phyloP scores from a whole-genome alignment of 164 flowering plant species.

The Aristolochia californica region DNA sequence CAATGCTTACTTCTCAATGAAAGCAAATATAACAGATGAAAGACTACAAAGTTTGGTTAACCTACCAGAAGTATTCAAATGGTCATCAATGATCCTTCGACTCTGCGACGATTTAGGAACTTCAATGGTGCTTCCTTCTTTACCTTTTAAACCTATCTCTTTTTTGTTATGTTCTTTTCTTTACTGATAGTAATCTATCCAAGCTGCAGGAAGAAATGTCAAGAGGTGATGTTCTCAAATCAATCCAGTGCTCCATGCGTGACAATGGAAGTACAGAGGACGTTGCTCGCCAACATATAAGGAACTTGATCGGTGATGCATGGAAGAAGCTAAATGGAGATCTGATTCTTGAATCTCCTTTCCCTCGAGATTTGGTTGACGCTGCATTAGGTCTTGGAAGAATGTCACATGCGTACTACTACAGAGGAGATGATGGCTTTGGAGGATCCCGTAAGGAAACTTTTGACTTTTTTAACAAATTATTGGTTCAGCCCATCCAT shows the following conservation, averaged over 20 bases:
- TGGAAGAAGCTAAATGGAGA: slow-evolving; percentile 17
- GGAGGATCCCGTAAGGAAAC: not conserved
- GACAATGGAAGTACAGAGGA: slow-evolving; percentile 5
- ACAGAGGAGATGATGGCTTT: slow-evolving; percentile 9
- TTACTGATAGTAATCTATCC: too few species aligned
- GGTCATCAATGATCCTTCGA: slow-evolving; percentile 24
- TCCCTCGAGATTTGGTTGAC: slow-evolving; percentile 5
- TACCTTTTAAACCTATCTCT: not conserved
- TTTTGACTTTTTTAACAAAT: not conserved
- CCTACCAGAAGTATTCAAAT: too few species aligned
- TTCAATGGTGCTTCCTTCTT: slow-evolving; percentile 14
- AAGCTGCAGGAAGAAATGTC: slow-evolving; percentile 5
- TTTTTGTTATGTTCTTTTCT: not conserved
- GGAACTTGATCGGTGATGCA: slow-evolving; percentile 1
- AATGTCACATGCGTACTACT: slow-evolving; percentile 3
- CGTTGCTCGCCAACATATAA: slow-evolving; percentile 9
- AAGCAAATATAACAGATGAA: not conserved
- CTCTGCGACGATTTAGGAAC: slow-evolving; percentile 31
- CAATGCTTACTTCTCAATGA: slow-evolving; percentile 17
- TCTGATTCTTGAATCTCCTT: slow-evolving; percentile 3
- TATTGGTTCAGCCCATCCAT: not conserved
- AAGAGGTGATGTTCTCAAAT: slow-evolving; percentile 12
- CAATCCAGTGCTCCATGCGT: slow-evolving; percentile 13
- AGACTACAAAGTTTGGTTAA: too few species aligned
- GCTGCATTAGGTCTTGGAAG: slow-evolving; percentile 5